Evolutionary conservation across 2,329 filamentous ascomycete species (phyloP).

Genomic region (Fonsecaea monophora): DNA sequence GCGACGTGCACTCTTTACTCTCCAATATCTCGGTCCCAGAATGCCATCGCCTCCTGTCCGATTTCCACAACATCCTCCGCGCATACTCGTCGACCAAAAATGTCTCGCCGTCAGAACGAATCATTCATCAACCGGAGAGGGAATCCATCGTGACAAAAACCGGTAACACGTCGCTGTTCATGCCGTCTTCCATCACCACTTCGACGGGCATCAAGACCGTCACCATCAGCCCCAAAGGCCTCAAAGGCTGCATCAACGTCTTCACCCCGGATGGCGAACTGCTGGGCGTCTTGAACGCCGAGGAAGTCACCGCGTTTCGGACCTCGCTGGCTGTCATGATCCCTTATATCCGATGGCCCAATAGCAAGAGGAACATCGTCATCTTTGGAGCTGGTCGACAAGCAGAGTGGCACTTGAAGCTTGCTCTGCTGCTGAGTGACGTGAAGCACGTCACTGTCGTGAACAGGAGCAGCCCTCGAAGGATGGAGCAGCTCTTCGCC

Average conservation of each 20-base stretch:
- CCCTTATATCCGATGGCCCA: conserved; percentile 27
- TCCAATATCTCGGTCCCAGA: conserved; percentile 34
- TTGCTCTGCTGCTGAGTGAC: conserved; percentile 57
- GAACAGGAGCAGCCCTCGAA: conserved; percentile 66
- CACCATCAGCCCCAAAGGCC: conserved; percentile 61
- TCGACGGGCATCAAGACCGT: conserved; percentile 76
- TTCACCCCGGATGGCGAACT: conserved; percentile 68
- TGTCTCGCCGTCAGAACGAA: conserved; percentile 39
- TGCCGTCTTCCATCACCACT: conserved; percentile 70
- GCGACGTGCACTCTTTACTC: conserved; percentile 28
- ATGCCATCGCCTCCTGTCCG: conserved; percentile 47
- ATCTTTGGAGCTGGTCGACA: conserved; percentile 59
- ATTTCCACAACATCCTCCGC: conserved; percentile 47
- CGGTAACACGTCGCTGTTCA: conserved; percentile 69
- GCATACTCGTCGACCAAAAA: conserved; percentile 44
- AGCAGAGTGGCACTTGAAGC: conserved; percentile 58
- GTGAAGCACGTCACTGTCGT: conserved; percentile 75
- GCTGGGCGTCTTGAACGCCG: conserved; percentile 73
- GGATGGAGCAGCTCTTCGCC: conserved; percentile 58
- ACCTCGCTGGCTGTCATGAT: conserved; percentile 76
- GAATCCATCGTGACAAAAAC: conserved; percentile 49
- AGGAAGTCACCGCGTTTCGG: conserved; percentile 78
- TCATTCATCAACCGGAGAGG: conserved; percentile 54
- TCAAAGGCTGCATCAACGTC: conserved; percentile 73
- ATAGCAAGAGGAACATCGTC: conserved; percentile 41